Base-by-base conservation (phyloP, 805 yeast species). In the Naumovozyma dairenensis region DNA sequence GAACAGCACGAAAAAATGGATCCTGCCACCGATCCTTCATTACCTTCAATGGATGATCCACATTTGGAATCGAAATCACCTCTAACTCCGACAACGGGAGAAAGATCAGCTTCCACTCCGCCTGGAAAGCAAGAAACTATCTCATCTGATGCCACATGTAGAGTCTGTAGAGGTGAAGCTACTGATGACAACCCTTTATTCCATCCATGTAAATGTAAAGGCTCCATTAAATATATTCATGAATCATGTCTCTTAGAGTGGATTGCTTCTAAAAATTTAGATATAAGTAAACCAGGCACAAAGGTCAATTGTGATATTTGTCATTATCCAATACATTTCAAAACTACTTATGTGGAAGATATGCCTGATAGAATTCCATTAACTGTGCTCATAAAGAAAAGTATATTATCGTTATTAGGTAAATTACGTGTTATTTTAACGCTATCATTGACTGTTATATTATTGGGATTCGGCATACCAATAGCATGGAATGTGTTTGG, bases 161-260 rank as follows among this genome's bases (percentile, higher is more conserved):
- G 98, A 39, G 87, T 92, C 29, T 92, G 98, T 54, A 80, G 96
- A 33, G 89, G 94, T 25, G 97, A 85, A 47, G 87, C 73, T n/a
- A 74, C 92, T 0, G 62, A 60, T 0, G 74, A 71, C 1, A 84
- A 82, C 43, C 96, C 96, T 3, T 63, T 92, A 29, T 79, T 72
- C 43, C 87, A 82, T 56, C 98, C 98, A 3, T 92, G 99, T 60
- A 78, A 74, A 49, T 92, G 98, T 60, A 69, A 85, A 34, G 99
- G 99, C 2, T 80, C 94, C 10, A 93, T 92, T 55, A 80, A 80
- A 53, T 87, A 77, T 49, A 83, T 92, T 34, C 99, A 92, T 56
- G 94, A 89, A 56, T 93, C 80, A 36, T 92, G 99, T 57, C 60
- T 89, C 29, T 62, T 76, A 48, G 92, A 84, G 49, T 89, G 98